Base-by-base conservation (phyloP, 352 stramenopile genomes). In the Blastocystis sp. region DNA sequence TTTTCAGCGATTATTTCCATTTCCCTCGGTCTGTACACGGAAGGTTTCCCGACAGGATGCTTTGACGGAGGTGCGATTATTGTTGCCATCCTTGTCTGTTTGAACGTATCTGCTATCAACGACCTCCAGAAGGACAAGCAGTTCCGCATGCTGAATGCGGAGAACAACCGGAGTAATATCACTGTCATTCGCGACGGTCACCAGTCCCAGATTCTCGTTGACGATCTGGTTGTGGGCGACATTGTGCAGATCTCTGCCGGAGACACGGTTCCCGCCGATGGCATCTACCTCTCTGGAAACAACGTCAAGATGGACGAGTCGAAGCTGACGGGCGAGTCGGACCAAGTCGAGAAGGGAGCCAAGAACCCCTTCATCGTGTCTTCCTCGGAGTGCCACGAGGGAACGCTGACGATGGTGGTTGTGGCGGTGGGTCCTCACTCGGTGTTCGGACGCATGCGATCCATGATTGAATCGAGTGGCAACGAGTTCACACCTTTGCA, bases 281-380 rank as follows among this genome's bases (percentile, higher is more conserved):
- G 92, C 46, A 88, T 97, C 51, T 87, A 97, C 7, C 89, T 98
- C 4, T 91, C 95, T 78, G 90, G 91, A 1, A 91, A 94, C 9
- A 94, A 97, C 76, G 88, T 98, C 38, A 94, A 94, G 84, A 92
- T 95, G 71, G 95, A 98, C 87, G 95, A 98, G 87, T 97, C 92
- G 16, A 93, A 90, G 34, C 90, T 98, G 42, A 98, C 94, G 0
- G 96, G 96, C 40, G 95, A 98, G 87, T 94, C 94, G 57, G 92
- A 97, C 73, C 92, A 96, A 34, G 92, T 96, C 32, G 87, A 89
- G 34, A 98, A 98, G 89, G 89, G 46, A 29, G 65, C 73, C 9
- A 87, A 90, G 29, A 91, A 95, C 34, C 92, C 91, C 11, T 95
- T 96, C 79, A 69, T 94, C 42, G 91, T 95, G n/a, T 95, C 91